These are phyloP conservation scores for Daldinia loculata DNA, from an alignment of 495 filamentous ascomycete species.

Conservation along the genomic window DNA sequence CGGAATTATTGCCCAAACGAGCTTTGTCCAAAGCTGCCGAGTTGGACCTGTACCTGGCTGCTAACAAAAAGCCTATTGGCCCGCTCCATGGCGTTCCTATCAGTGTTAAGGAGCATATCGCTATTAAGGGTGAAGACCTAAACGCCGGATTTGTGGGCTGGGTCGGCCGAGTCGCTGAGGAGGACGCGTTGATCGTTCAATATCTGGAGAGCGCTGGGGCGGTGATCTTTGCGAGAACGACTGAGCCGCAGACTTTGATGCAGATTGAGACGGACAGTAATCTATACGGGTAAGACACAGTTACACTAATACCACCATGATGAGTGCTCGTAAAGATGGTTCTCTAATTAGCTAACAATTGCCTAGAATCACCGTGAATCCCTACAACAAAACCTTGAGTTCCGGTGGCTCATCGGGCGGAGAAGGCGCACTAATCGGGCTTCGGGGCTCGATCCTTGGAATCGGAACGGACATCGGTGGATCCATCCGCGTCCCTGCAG, in stretches of 20 bases:
- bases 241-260: slow-evolving; percentile 68
- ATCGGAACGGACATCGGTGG: slow-evolving; percentile 77
- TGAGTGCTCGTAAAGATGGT: slow-evolving; percentile 31
- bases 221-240: slow-evolving; percentile 63
- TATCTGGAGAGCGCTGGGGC: slow-evolving; percentile 58
- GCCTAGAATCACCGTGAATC: slow-evolving; percentile 63
- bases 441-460: slow-evolving; percentile 67
- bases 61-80: slow-evolving; percentile 61
- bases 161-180: slow-evolving; percentile 50
- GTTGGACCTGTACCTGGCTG: slow-evolving; percentile 63
- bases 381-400: slow-evolving; percentile 64
- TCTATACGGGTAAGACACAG: slow-evolving; percentile 59
- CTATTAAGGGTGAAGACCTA: slow-evolving; percentile 62
- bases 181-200: slow-evolving; percentile 59
- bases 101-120: slow-evolving; percentile 72
- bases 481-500: slow-evolving; percentile 71
- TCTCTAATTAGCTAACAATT: slow-evolving; percentile 37
- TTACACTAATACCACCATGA: neutral
- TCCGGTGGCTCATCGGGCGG: slow-evolving; percentile 72
- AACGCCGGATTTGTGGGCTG: slow-evolving; percentile 60
- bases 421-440: slow-evolving; percentile 69
- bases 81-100: slow-evolving; percentile 75
- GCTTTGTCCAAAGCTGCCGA: slow-evolving; percentile 65
- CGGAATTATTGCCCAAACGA: slow-evolving; percentile 69
- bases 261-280: slow-evolving; percentile 65